Evolutionary conservation across 1,284 basidiomycete genomes (phyloP).

Genomic region (Inonotus obliquus): DNA sequence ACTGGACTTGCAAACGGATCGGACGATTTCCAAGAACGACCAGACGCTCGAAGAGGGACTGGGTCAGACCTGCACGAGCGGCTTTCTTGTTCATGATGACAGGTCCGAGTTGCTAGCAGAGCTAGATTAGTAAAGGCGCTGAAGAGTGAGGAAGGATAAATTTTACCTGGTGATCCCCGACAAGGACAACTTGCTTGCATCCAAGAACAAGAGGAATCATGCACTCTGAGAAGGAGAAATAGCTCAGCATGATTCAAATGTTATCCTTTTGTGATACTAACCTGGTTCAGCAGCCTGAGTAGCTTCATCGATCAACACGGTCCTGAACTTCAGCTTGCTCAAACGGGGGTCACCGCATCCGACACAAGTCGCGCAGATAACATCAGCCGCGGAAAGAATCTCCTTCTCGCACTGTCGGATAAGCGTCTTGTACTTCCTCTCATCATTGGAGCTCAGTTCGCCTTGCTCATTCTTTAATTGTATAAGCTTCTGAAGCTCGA

Average conservation of each 20-base stretch:
- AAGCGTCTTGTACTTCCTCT: conserved; percentile 95
- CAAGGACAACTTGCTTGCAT: conserved; percentile 97
- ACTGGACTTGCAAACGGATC: conserved; percentile 98
- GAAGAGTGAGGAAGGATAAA: conserved; percentile 14
- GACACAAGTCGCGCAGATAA: conserved; percentile 98
- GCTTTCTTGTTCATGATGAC: conserved; percentile 99
- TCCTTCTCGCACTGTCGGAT: conserved; percentile 96
- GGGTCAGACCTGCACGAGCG: conserved; percentile 92
- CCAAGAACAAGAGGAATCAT: conserved; percentile 99
- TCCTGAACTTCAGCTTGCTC: conserved; percentile 96
- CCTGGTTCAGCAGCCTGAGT: conserved; percentile 98
- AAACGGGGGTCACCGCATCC: conserved; percentile 95
- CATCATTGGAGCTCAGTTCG: conserved; percentile 93
- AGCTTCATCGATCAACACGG: conserved; percentile 97
- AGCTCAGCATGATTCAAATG: conserved; percentile 20
- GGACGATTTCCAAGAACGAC: conserved; percentile 94
- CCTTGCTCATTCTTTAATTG: conserved; percentile 97
- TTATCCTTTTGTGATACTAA: conserved; percentile 35
- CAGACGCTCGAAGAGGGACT: conserved; percentile 96
- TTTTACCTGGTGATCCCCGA: conserved; percentile 87
- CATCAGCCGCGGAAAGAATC: conserved; percentile 91
- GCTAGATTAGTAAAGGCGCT: conserved; percentile 2
- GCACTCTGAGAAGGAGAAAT: conserved; percentile 65
- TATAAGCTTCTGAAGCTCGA: conserved; percentile 96
- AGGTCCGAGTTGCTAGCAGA: conserved; percentile 85